Evolutionary conservation across 2,329 filamentous ascomycete species (phyloP).

Genomic region (Ascochyta fabae): DNA sequence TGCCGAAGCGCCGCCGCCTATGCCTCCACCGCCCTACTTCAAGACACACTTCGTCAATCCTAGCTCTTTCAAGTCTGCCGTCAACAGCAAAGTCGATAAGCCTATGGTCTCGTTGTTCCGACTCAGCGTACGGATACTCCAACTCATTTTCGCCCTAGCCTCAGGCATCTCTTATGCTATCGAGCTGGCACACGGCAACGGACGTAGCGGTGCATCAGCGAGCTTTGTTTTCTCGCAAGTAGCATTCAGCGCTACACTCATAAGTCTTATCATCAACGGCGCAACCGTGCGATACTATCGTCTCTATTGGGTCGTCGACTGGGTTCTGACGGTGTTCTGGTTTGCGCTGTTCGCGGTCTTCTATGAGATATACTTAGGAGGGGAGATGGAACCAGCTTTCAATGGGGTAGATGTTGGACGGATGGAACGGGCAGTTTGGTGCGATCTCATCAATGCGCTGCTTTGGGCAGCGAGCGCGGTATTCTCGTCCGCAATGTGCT

Average conservation of each 20-base stretch:
- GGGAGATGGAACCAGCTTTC: constrained; percentile 12
- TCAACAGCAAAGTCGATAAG: constrained; percentile 27
- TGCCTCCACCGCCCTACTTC: constrained; percentile 29
- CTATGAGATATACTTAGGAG: constrained; percentile 21
- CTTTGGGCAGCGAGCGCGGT: constrained; percentile 32
- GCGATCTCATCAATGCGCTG: constrained; percentile 31
- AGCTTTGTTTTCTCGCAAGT: constrained; percentile 32
- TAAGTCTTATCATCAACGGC: constrained; percentile 24
- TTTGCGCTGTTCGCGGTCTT: constrained; percentile 32
- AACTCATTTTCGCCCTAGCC: constrained; percentile 31
- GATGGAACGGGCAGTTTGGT: constrained; percentile 32
- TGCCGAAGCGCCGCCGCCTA: constrained; percentile 12
- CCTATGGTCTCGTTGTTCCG: constrained; percentile 29
- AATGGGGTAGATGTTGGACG: constrained; percentile 17
- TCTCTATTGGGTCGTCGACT: constrained; percentile 31
- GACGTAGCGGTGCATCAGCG: constrained; percentile 2
- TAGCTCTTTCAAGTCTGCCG: constrained; percentile 27
- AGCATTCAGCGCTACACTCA: constrained; percentile 24
- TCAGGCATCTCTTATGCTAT: constrained; percentile 36
- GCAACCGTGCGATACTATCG: constrained; percentile 31
- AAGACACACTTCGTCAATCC: constrained; percentile 24
- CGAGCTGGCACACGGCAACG: constrained; percentile 21
- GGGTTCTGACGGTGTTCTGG: constrained; percentile 28
- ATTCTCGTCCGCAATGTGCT: constrained; percentile 37
- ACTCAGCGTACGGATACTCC: constrained; percentile 27